Percentiles rank a stretch among this genome's conserved stretches.
Conservation (phyloP, 2,329 filamentous ascomycete genomes). For the Fusarium pseudoanthophilum region DNA sequence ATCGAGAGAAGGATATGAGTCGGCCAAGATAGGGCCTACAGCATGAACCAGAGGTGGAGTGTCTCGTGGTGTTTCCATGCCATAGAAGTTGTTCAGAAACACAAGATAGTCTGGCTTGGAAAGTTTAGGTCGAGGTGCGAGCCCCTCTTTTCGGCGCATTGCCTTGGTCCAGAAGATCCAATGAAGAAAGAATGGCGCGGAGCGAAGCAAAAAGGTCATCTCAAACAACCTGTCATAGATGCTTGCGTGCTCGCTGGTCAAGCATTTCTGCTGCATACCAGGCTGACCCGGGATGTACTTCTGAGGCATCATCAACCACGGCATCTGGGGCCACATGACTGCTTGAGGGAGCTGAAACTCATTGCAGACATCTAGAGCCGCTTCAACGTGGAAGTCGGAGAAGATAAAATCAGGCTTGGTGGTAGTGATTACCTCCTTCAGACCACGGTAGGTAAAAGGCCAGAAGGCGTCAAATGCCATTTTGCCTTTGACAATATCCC, state of each 20-base stretch:
- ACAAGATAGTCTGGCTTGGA: conserved; percentile 6
- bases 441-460: not conserved
- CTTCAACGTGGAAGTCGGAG: conserved; percentile 11
- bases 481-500: conserved; percentile 2
- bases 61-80: conserved; percentile 5
- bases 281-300: conserved; percentile 6
- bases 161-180: conserved; percentile 2
- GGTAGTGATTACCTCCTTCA: not conserved
- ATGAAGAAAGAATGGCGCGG: not conserved
- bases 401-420: conserved; percentile 2
- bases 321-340: conserved; percentile 10
- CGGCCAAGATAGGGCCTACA: not conserved
- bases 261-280: conserved; percentile 1
- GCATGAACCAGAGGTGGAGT: conserved; percentile 3
- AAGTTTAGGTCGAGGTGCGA: not conserved
- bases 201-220: not conserved
- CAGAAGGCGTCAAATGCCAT: conserved; percentile 2
- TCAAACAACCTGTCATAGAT: not conserved
- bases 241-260: conserved; percentile 5
- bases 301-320: conserved; percentile 13
- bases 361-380: not conserved
- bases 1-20: not conserved
- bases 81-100: conserved; percentile 9
- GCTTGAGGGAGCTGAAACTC: conserved; percentile 1
- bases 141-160: not conserved